Conservation (phyloP, 1,284 basidiomycete species). For the Pascua sp. region DNA sequence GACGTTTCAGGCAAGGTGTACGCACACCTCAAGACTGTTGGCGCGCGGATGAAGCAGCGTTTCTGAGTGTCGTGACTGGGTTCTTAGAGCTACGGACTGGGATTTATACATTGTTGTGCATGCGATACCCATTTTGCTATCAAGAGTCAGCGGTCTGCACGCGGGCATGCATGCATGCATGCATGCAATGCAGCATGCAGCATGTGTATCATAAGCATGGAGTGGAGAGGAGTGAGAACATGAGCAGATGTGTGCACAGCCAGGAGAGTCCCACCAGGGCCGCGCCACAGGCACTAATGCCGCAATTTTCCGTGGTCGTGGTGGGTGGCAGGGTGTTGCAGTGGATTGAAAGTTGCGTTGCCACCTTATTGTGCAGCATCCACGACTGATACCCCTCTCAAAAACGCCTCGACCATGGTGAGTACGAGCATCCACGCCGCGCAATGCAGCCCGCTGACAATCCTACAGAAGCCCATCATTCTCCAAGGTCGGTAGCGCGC, state of each 20-base stretch:
- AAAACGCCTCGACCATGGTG: constrained; percentile 16
- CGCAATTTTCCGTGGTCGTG: constrained; percentile 4
- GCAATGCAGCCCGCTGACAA: constrained; percentile 7
- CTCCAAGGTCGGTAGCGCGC: constrained; percentile 35
- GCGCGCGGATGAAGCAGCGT: constrained; percentile 87
- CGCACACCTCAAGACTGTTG: constrained; percentile 81
- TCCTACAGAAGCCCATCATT: constrained; percentile 49
- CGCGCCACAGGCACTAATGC: constrained; percentile 7
- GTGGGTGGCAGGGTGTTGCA: too few relatives aligned
- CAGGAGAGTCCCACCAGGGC: neutral
- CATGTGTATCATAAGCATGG: too few relatives aligned
- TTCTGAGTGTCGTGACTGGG: constrained; percentile 38
- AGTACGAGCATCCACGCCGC: constrained; percentile 1
- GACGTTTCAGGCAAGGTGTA: constrained; percentile 71
- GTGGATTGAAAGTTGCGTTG: constrained; percentile 4
- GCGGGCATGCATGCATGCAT: neutral
- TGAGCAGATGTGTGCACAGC: neutral
- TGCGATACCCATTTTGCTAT: constrained; percentile 17
- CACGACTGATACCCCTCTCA: neutral
- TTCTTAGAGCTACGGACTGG: neutral
- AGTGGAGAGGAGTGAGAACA: too few relatives aligned
- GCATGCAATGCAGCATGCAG: neutral
- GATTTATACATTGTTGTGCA: constrained; percentile 17
- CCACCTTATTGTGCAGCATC: constrained; percentile 8
- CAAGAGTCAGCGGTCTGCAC: neutral